phyloP scores from a whole-genome alignment of 2,329 filamentous ascomycete genomes.

The Chaetomiaceae sp. region DNA sequence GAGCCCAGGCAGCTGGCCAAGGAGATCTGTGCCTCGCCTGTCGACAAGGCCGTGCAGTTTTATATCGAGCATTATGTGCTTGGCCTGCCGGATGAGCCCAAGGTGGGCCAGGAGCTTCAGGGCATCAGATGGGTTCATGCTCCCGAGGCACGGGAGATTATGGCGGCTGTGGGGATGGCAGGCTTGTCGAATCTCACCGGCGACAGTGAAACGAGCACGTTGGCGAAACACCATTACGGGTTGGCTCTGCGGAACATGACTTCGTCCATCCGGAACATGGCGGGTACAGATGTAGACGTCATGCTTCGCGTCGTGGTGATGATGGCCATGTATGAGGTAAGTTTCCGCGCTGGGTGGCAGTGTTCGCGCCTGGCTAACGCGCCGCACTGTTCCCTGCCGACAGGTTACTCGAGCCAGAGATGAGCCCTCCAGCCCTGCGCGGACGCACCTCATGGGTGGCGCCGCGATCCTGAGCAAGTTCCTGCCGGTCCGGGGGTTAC shows the following conservation, averaged over 20 bases:
- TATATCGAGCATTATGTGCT: conserved; percentile 47
- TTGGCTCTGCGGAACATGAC: conserved; percentile 44
- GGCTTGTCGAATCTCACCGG: conserved; percentile 49
- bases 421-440: conserved; percentile 44
- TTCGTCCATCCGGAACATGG: conserved; percentile 33
- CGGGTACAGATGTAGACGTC: conserved; percentile 34
- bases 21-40: conserved; percentile 37
- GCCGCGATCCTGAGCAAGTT: conserved; percentile 49
- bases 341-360: background rate
- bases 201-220: conserved; percentile 39
- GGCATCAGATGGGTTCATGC: conserved; percentile 33
- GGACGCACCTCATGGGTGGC: conserved; percentile 54
- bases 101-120: conserved; percentile 32
- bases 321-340: conserved; percentile 57
- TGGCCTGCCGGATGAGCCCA: conserved; percentile 46
- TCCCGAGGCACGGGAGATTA: conserved; percentile 40
- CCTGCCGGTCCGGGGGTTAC: conserved; percentile 33
- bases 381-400: background rate
- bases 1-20: conserved; percentile 19
- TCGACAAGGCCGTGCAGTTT: conserved; percentile 45
- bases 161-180: conserved; percentile 53
- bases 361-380: background rate
- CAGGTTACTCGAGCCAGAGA: conserved; percentile 43
- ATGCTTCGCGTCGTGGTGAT: conserved; percentile 49
- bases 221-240: conserved; percentile 49